These are phyloP conservation scores for Hysterium pulicare DNA, from an alignment of 2,329 filamentous ascomycete species.

Conservation along the genomic window DNA sequence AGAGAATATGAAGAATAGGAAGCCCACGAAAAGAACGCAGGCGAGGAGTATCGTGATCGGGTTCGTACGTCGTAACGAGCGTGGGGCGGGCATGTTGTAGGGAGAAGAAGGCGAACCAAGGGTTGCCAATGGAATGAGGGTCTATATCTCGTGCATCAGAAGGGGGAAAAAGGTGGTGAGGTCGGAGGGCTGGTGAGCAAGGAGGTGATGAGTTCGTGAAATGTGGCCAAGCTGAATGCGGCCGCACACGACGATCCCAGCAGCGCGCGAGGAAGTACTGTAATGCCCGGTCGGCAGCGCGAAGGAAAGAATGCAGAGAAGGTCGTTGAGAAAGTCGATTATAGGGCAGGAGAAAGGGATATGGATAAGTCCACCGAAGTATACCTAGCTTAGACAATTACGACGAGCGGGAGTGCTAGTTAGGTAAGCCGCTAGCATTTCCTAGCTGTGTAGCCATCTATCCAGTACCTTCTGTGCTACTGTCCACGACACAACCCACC, in stretches of 20 bases:
- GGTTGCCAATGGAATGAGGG: conserved; percentile 23
- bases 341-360: too few species aligned
- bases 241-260: neutral
- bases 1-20: conserved; percentile 51
- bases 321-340: too few species aligned
- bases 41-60: conserved; percentile 73
- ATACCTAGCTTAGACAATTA: too few species aligned
- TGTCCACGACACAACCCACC: too few species aligned
- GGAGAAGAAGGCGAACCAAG: conserved; percentile 21
- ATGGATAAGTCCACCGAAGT: too few species aligned
- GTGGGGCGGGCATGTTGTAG: conserved; percentile 55
- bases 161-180: conserved; percentile 10
- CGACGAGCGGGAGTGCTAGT: too few species aligned
- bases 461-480: too few species aligned
- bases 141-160: conserved; percentile 35
- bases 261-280: neutral
- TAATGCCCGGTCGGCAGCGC: neutral
- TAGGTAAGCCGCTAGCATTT: too few species aligned
- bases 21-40: conserved; percentile 63
- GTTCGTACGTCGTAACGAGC: conserved; percentile 74
- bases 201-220: conserved; percentile 19
- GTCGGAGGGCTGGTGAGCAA: conserved; percentile 17
- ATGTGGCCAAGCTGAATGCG: conserved; percentile 27
- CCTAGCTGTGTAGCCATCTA: too few species aligned
- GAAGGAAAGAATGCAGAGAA: neutral